These are phyloP conservation scores for Ophiostoma himal-ulmi DNA, from an alignment of 2,329 filamentous ascomycete genomes.

Conservation along the genomic window DNA sequence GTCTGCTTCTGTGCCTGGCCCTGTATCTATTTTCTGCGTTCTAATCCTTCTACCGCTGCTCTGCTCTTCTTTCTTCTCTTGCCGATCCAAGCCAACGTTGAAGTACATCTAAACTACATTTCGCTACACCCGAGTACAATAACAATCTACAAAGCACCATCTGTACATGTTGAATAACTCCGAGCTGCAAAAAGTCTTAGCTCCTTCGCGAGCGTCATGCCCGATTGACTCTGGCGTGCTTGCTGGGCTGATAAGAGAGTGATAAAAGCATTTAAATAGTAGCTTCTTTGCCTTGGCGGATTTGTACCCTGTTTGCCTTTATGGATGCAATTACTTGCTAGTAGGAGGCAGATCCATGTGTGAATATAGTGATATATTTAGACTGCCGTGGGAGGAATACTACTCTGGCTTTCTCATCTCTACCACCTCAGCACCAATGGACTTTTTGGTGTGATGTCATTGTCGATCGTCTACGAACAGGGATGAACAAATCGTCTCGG, in stretches of 20 bases:
- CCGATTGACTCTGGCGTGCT: not conserved
- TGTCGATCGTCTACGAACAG: not conserved
- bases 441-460: slow-evolving; percentile 1
- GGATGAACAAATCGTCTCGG: not conserved
- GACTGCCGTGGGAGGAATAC: not conserved
- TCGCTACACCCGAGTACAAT: not conserved
- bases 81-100: not conserved
- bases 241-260: too few species aligned
- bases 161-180: not conserved
- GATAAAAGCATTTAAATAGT: not conserved
- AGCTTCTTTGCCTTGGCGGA: not conserved
- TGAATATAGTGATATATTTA: not conserved
- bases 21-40: not conserved
- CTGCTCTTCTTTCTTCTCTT: not conserved
- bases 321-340: not conserved
- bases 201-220: not conserved
- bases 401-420: not conserved
- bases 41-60: not conserved
- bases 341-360: not conserved
- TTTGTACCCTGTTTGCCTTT: not conserved
- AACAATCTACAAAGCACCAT: not conserved
- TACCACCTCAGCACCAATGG: not conserved
- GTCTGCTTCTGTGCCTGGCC: not conserved
- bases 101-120: not conserved
- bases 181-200: not conserved